Conservation (phyloP, 1,284 basidiomycete genomes). For the Chiua sp. region DNA sequence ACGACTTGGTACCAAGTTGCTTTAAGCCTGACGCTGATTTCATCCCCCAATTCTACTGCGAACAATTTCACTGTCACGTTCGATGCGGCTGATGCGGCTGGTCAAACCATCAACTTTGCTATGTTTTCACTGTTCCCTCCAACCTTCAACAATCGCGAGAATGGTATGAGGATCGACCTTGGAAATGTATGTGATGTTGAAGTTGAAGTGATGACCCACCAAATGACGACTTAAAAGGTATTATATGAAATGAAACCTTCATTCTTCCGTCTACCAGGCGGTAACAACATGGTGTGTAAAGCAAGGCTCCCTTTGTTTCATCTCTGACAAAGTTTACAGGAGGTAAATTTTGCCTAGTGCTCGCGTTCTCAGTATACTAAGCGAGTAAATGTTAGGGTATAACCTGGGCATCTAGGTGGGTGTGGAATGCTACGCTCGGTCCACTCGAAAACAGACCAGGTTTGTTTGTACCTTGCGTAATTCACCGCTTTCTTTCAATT, state of each 20-base stretch:
- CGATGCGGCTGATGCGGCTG: constrained; percentile 49
- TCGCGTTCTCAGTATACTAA: neutral
- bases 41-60: constrained; percentile 43
- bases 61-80: constrained; percentile 60
- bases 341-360: constrained; percentile 33
- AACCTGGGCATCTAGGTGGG: constrained; percentile 60
- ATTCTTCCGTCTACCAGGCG: constrained; percentile 74
- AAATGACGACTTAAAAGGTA: constrained; percentile 36
- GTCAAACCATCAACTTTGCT: constrained; percentile 60
- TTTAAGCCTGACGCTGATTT: constrained; percentile 49
- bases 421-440: constrained; percentile 68
- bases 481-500: neutral
- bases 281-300: constrained; percentile 52
- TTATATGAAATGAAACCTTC: constrained; percentile 60
- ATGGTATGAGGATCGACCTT: constrained; percentile 68
- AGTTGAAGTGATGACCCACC: no score
- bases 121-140: constrained; percentile 73
- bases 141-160: constrained; percentile 63
- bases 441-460: constrained; percentile 46
- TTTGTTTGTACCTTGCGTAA: neutral
- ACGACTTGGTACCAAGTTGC: constrained; percentile 58
- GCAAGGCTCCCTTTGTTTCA: neutral
- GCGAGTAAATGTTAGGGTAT: constrained; percentile 46
- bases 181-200: constrained; percentile 48
- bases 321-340: constrained; percentile 30